Evolutionary conservation across 2,329 filamentous ascomycete species (phyloP), one percentile per base, ranked within the genome.

Genomic region (Colletotrichum neosansevieriae): DNA sequence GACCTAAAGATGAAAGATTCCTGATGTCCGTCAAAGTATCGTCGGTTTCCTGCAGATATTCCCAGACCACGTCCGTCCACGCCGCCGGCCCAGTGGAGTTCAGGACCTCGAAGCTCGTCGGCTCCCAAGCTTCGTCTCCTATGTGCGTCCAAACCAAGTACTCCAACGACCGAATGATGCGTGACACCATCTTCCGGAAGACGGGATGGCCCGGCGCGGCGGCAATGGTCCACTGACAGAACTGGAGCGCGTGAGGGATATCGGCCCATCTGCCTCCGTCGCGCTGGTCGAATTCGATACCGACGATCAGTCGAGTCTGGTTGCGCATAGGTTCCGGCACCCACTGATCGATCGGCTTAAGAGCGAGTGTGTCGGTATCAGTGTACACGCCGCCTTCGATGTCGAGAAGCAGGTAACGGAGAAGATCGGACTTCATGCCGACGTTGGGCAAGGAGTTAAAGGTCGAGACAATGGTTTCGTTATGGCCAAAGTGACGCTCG

Each of bases 361-460:
- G 63, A 3, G 79, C 78, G 10, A 80, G 75, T 2, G 81, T 78
- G 29, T 81, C 79, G 50, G 80, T 77, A 72, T 90, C 88, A 56
- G 82, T 84, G 73, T 93, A 94, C 71, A 95, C 90, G 32, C 92
- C 92, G 58, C 92, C 92, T 71, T 93, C 86, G 17, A 92, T 92
- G 60, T 94, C 88, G 69, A 95, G 84, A 67, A 92, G 88, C 71
- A 92, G 83, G 77, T 92, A 92, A 71, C 89, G 85, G 76, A 92
- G 88, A 72, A 92, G 87, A 77, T 90, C 88, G 63, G 88, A 88
- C 74, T 90, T 90, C 67, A 90, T 72, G 21, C 75, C 77, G 6
- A 74, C 74, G 49, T 75, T 76, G 3, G 66, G 67, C 36, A 77
- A 61, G 10, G 64, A 56, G 6, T 65, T 44, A 68, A 74, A 79